Conservation (phyloP, 78 protist genomes). For the Paratrimastix pyriformis region DNA sequence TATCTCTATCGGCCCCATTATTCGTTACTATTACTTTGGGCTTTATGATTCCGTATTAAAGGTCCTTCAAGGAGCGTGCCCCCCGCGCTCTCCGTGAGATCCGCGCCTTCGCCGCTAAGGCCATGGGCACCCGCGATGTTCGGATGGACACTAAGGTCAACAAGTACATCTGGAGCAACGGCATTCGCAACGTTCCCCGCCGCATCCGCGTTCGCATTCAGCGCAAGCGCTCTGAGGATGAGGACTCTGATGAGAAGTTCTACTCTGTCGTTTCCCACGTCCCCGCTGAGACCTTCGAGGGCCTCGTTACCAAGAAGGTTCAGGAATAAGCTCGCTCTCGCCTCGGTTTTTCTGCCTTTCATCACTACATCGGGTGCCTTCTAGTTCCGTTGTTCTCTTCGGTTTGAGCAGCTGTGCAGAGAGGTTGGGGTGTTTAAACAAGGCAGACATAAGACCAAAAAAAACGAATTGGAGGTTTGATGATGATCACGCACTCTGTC, state of each 20-base stretch:
- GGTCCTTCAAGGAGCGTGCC: conserved; percentile 73
- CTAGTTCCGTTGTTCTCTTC: too few species aligned
- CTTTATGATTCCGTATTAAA: too few species aligned
- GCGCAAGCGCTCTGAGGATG: conserved; percentile 82
- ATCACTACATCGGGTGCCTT: too few species aligned
- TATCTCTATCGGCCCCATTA: too few species aligned
- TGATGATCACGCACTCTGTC: too few species aligned
- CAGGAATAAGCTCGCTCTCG: too few species aligned
- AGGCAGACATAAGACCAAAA: too few species aligned
- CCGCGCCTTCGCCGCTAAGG: conserved; percentile 54
- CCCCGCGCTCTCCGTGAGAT: conserved; percentile 75
- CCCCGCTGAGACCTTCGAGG: conserved; percentile 50
- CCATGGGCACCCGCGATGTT: conserved; percentile 79
- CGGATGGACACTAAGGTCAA: conserved; percentile 72
- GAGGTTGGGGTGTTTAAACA: too few species aligned
- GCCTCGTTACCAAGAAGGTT: not conserved
- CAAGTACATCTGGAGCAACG: conserved; percentile 69
- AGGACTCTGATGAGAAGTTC: conserved; percentile 70
- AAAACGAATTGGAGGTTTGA: too few species aligned
- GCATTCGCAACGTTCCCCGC: conserved; percentile 66
- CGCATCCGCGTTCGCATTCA: conserved; percentile 78
- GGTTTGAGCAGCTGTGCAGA: too few species aligned
- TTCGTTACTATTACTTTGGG: too few species aligned
- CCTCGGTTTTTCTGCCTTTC: too few species aligned
- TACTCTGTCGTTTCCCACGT: conserved; percentile 72